phyloP scores from a whole-genome alignment of 2,329 filamentous ascomycete genomes.

The Alternaria panax region DNA sequence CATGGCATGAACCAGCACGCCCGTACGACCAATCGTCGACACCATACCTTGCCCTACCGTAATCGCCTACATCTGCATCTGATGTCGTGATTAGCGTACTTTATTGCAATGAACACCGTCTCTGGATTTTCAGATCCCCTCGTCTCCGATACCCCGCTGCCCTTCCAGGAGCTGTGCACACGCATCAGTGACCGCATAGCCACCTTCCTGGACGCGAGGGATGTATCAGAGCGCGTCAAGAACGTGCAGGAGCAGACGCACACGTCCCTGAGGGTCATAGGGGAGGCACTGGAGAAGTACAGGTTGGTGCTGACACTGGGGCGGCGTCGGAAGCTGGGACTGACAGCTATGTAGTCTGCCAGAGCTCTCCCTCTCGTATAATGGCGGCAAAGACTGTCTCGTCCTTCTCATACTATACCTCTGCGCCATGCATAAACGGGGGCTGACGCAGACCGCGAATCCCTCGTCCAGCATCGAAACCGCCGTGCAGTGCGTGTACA shows the following conservation, averaged over 20 bases:
- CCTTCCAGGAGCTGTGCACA: conserved; percentile 55
- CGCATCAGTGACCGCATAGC: conserved; percentile 67
- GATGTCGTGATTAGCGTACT: conserved; percentile 45
- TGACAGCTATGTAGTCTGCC: conserved; percentile 64
- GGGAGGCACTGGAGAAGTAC: conserved; percentile 77
- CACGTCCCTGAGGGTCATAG: conserved; percentile 74
- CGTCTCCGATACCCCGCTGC: conserved; percentile 55
- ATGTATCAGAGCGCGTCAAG: conserved; percentile 64
- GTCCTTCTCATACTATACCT: conserved; percentile 90
- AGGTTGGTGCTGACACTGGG: conserved; percentile 60
- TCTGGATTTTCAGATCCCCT: conserved; percentile 44
- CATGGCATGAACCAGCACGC: conserved; percentile 32
- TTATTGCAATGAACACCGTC: conserved; percentile 48
- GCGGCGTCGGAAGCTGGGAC: conserved; percentile 14
- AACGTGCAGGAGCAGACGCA: conserved; percentile 78
- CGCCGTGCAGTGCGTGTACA: conserved; percentile 82
- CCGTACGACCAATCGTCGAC: conserved; percentile 27
- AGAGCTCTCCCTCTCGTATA: conserved; percentile 90
- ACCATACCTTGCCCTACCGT: conserved; percentile 15
- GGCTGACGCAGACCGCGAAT: conserved; percentile 31
- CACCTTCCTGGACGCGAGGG: conserved; percentile 69
- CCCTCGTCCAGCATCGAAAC: conserved; percentile 39
- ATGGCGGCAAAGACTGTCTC: conserved; percentile 97
- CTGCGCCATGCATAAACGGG: conserved; percentile 61
- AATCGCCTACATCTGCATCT: conserved; percentile 31